Base-by-base conservation (phyloP, 2,329 filamentous ascomycete species). In the Sporothrix schenckii region DNA sequence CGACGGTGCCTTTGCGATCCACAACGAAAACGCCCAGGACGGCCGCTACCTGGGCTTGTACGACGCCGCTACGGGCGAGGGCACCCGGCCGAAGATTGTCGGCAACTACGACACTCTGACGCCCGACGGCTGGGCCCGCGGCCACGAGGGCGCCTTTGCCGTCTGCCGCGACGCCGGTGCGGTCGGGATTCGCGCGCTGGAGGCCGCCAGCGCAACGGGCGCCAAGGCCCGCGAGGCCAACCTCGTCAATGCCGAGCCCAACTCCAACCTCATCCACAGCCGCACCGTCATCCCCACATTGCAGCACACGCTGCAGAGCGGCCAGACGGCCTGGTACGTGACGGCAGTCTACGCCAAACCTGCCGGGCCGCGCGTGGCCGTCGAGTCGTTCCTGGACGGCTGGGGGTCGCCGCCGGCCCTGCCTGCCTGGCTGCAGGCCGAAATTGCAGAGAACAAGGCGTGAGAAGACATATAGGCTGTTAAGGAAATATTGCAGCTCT, bases 181-280 rank as follows among this genome's bases (percentile, higher is more conserved):
- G 73, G 86, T 84, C 72, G 86, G 80, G 76, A 91, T 85, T 82
- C 87, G 74, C 77, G 89, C 79, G 73, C 80, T 84, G 69, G 91
- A 82, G 76, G 1, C 41, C 11, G 41, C 41, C 2, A 13, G 41
- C 50, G 24, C 21, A 1, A 4, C 19, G 21, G 13, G 16, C 11
- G 11, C 67, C 2, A 19, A 7, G 27, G 67, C 30, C 30, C 83
- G 90, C 24, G 80, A 79, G 69, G 91, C 91, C 3, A 88, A 86
- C 76, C 82, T 92, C 34, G 87, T 93, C 63, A 88, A 92, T 70
- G 90, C 91, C 13, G 92, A 94, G 77, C 91, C 91, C 7, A 93
- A 94, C 80, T 91, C 89, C 63, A 94, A 94, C 79, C 80, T 94
- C 47, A 83, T 93, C 2, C 89, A 92, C 80, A 88, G 88, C 71